phyloP scores from a whole-genome alignment of 148 eudicot genomes.

The Tetragonia tetragonoides region DNA sequence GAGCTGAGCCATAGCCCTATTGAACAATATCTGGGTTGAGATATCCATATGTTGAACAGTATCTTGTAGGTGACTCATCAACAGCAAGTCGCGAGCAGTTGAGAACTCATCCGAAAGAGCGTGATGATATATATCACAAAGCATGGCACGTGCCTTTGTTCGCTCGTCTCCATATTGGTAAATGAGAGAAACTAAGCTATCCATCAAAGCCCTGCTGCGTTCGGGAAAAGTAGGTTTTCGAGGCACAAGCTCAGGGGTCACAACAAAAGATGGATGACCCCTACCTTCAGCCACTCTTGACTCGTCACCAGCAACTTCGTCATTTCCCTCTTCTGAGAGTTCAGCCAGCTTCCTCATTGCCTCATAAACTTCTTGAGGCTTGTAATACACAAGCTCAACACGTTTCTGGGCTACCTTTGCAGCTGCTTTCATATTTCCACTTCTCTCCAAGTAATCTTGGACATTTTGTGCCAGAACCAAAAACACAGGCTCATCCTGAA shows the following conservation, averaged over 20 bases:
- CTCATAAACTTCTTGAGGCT: constrained; percentile 71
- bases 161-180: constrained; percentile 75
- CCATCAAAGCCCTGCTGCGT: constrained; percentile 66
- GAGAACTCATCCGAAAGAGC: constrained; percentile 67
- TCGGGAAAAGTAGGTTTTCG: constrained; percentile 62
- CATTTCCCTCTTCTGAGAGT: constrained; percentile 37
- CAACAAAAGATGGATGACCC: constrained; percentile 60
- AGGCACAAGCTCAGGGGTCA: constrained; percentile 57
- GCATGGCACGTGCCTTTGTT: constrained; percentile 88
- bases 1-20: constrained; percentile 79
- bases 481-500: constrained; percentile 60
- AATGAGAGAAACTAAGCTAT: constrained; percentile 63
- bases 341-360: constrained; percentile 78
- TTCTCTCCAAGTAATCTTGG: constrained; percentile 53
- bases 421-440: constrained; percentile 55
- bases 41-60: constrained; percentile 72
- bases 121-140: constrained; percentile 80
- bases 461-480: constrained; percentile 62
- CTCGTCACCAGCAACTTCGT: constrained; percentile 29
- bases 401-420: constrained; percentile 58
- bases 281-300: constrained; percentile 23
- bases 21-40: constrained; percentile 72
- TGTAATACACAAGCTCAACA: constrained; percentile 64
- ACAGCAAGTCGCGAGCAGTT: constrained; percentile 60
- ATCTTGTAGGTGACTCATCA: constrained; percentile 87